Evolutionary conservation across 345 rosid genomes (phyloP).

Genomic region (Eucalyptus coolabah): DNA sequence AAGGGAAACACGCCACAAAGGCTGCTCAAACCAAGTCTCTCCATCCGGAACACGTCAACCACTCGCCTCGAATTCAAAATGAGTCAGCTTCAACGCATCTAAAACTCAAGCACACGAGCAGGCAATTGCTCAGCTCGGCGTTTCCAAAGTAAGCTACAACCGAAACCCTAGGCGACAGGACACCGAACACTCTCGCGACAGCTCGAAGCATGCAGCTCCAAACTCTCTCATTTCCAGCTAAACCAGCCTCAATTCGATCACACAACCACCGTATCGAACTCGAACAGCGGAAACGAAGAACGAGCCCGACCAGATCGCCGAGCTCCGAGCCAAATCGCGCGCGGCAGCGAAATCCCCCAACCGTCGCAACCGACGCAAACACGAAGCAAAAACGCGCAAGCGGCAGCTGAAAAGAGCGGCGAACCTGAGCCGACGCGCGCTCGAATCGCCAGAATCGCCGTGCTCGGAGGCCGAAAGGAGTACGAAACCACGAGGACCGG

Average conservation of each 20-base stretch:
- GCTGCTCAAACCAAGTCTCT: background rate
- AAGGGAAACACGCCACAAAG: background rate
- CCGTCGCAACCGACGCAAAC: background rate
- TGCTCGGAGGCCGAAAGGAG: background rate
- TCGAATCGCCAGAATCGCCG: background rate
- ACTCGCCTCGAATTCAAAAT: background rate
- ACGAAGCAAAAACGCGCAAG: background rate
- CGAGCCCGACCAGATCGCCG: background rate
- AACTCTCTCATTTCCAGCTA: background rate
- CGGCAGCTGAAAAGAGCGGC: background rate
- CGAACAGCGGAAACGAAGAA: background rate
- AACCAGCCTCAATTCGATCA: background rate
- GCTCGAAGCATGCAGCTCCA: background rate
- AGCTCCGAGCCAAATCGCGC: background rate
- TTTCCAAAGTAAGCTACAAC: background rate
- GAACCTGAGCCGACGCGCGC: background rate
- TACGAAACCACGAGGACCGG: background rate
- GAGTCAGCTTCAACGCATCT: background rate
- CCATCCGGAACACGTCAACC: background rate
- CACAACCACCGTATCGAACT: background rate
- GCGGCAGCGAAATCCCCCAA: background rate
- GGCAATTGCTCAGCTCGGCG: background rate
- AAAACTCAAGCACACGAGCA: background rate
- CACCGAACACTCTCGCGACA: background rate
- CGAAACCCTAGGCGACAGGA: background rate